phyloP scores from a whole-genome alignment of 192 early-diverging fungal genomes.

The Coemansia sp. region DNA sequence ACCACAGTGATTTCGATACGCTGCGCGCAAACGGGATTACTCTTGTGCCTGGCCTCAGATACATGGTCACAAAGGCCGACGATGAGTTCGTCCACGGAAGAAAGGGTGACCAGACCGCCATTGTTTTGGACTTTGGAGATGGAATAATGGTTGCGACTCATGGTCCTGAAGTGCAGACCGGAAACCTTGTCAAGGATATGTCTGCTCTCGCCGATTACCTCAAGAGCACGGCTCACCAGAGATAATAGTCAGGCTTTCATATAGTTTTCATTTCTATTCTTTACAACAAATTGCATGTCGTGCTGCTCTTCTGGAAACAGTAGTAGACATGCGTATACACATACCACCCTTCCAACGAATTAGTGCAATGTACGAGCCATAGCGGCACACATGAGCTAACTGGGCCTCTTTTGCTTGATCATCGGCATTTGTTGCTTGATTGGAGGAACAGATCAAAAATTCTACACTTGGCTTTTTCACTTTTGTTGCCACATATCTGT shows the following conservation, averaged over 20 bases:
- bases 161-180: constrained; percentile 64
- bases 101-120: constrained; percentile 56
- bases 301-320: constrained; percentile 4
- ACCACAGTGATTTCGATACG: not conserved
- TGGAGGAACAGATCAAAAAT: not conserved
- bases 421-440: not conserved
- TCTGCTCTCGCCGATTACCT: constrained; percentile 36
- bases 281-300: not conserved
- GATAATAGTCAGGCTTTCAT: not conserved
- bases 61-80: constrained; percentile 65
- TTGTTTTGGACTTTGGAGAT: not conserved
- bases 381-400: not conserved
- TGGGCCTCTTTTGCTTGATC: not conserved
- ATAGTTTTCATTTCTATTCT: not conserved
- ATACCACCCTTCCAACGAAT: not conserved
- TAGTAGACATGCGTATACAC: not conserved
- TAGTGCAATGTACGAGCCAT: not conserved
- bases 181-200: constrained; percentile 71
- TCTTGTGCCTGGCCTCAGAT: constrained; percentile 66
- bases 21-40: constrained; percentile 65
- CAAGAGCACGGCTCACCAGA: not conserved
- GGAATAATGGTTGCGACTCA: constrained; percentile 59
- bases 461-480: not conserved
- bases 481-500: not conserved
- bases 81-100: constrained; percentile 77